Evolutionary conservation across 306 rosid species (phyloP), one percentile per base, ranked within the genome.

Genomic region (Nissolia schottii): DNA sequence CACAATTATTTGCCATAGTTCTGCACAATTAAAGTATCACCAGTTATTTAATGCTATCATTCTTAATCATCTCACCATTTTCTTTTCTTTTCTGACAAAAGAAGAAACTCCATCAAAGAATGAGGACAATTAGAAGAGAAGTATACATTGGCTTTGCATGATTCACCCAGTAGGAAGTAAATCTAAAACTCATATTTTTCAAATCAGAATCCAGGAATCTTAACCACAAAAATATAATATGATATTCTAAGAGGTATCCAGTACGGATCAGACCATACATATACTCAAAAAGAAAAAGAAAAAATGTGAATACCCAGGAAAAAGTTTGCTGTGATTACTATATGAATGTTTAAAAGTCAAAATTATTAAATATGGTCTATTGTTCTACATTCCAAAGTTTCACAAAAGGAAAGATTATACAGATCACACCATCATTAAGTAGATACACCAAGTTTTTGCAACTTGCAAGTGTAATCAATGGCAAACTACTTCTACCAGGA

Each of bases 201-300:
- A 64, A 63, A 76, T 57, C 67, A 71, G 49, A 71, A 57, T 51
- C 50, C 49, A 71, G 7, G 23, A 16, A 28, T 57, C 46, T 50
- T 70, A 7, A 59, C 50, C 46, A 40, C 37, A 70, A 59, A 56
- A 35, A 27, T 35, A 70, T 54, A 25, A 62, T 18, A 55, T 11
- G 15, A 22, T n/a, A 22, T 56, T 28, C 43, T 18, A 37, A 49
- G 60, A 15, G 25, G 15, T 34, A n/a, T 12, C 55, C 14, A 69
- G 1, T 13, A 55, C 64, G 34, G 54, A 23, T 50, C 19, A 11
- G 37, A 34, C 46, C 72, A 10, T 37, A 34, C 43, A 25, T 22
- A 53, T 27, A 48, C 43, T 43, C 71, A 4, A 70, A 23, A 60
- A 13, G 15, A 38, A 19, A 68, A 62, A 15, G 25, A 22, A 10